Evolutionary conservation across 2,329 filamentous ascomycete species (phyloP), one percentile per base, ranked within the genome.

Genomic region (Epichloe brachyelytri): DNA sequence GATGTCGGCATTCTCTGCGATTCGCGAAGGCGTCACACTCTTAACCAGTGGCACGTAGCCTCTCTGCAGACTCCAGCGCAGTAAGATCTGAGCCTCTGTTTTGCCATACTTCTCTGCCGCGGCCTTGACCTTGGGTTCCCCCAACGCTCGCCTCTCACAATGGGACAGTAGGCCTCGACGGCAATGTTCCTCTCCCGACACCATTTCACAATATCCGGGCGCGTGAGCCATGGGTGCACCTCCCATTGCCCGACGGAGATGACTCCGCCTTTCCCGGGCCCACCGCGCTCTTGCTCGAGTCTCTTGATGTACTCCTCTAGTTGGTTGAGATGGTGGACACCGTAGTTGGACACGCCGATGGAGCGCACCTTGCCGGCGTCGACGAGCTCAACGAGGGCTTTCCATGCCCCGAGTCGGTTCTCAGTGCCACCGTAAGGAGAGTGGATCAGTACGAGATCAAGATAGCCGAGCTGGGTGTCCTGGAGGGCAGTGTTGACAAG

Each of bases 221-320:
- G 76, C 8, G 82, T 75, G 41, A 89, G 79, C 89, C 88, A 96
- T 1, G 90, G 90, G 67, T 96, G 90, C 11, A 96, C 71, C 68
- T 96, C 90, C 68, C 85, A 88, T 68, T 95, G 90, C 40, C 88
- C 89, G 38, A 95, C 85, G 54, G 83, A 85, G 60, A 95, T 77
- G 40, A 87, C 71, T 22, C 87, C 87, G 43, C 79, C 82, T 57
- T 80, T 82, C 10, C 82, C 83, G 52, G 72, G 69, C 1, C 79
- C 80, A 44, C 80, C 75, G 43, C 77, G 75, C 64, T 80, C 78
- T 17, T 64, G 62, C 60, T 86, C 83, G 0, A 83, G 75, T 63
- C 83, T 78, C 49, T 68, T 70, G 52, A 80, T 82, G 64, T 81
- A 74, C 51, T 60, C 62, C 63, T 80, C 75, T 33, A 83, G 68